phyloP scores from a whole-genome alignment of 2,329 filamentous ascomycete species.

The Fusarium brevicatenulatum region DNA sequence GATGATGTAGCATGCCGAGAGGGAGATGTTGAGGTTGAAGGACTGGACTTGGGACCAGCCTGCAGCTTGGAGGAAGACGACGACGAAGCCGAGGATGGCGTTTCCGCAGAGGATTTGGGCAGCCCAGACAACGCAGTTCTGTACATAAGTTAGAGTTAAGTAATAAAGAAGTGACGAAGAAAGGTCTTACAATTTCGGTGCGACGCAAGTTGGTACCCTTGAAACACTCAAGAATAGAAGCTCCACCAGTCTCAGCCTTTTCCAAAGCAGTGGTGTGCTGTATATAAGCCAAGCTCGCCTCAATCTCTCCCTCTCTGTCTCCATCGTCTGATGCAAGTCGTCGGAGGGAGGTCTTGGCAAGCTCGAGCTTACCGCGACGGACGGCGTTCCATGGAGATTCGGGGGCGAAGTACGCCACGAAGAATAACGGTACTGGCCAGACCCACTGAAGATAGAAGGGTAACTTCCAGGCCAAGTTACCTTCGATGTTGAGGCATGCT shows the following conservation, averaged over 20 bases:
- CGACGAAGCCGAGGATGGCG: slow-evolving; percentile 50
- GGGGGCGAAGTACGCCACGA: slow-evolving; percentile 44
- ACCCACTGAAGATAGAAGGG: slow-evolving; percentile 52
- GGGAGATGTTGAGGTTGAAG: slow-evolving; percentile 53
- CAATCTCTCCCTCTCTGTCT: neutral
- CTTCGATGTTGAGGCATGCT: slow-evolving; percentile 45
- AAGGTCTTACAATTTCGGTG: slow-evolving; percentile 52
- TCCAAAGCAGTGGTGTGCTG: slow-evolving; percentile 40
- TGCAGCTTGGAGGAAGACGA: slow-evolving; percentile 52
- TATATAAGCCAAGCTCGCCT: neutral
- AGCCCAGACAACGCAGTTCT: slow-evolving; percentile 53
- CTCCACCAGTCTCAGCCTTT: slow-evolving; percentile 46
- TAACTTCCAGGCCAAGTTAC: slow-evolving; percentile 51
- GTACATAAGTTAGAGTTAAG: no score
- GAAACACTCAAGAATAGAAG: slow-evolving; percentile 56
- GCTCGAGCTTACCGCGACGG: slow-evolving; percentile 44
- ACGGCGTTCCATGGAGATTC: slow-evolving; percentile 47
- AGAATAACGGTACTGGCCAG: slow-evolving; percentile 45
- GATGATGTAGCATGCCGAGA: slow-evolving; percentile 53
- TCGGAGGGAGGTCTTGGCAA: neutral
- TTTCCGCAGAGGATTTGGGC: slow-evolving; percentile 52
- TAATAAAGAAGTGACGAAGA: no score
- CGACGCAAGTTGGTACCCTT: slow-evolving; percentile 54
- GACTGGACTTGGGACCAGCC: slow-evolving; percentile 50
- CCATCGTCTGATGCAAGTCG: neutral